Base-by-base conservation (phyloP, 1,284 basidiomycete genomes). In the Bondarzewia mesenterica region DNA sequence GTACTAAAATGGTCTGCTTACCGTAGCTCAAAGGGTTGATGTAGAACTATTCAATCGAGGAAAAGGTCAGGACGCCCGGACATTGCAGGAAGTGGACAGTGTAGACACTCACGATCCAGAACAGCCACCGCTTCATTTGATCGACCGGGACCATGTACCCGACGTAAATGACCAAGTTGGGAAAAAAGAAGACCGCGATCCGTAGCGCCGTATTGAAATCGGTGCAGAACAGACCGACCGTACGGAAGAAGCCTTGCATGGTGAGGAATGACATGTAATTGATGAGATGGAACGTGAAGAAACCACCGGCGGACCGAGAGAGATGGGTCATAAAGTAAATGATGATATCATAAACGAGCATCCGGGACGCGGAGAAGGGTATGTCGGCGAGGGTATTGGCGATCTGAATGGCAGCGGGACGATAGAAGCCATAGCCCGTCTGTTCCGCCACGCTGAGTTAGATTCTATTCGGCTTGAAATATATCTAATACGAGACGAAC, bases 111-210 rank as follows among this genome's bases (percentile, higher is more conserved):
- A 82, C 81, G 42, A 91, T 80, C 89, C 90, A 93, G 71, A 89
- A 90, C 10, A 93, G 64, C 90, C 90, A 95, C 47, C 89, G 71
- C 62, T 90, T 86, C 89, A 93, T 92, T 49, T 75, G 72, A 55
- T 75, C 74, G 7, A 82, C 73, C 1, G 85, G 85, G 51, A 89
- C 77, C 53, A 85, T 81, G 60, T 88, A 90, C 3, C 87, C 87
- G 8, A 72, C 71, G 55, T 85, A 87, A 63, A 73, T 72, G 53
- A 75, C 67, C 72, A 79, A 82, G 63, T 77, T 86, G 42, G 77
- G 73, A 45, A 85, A 70, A 65, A 85, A 82, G 66, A 84, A 75
- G 8, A 75, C 73, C 7, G 71, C 70, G 6, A 77, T 58, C 27
- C 76, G 74, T 69, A 82, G 80, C 0, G 85, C 82, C 7, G 73